phyloP scores from a whole-genome alignment of 2,329 filamentous ascomycete species.

The Helotiales sp. region DNA sequence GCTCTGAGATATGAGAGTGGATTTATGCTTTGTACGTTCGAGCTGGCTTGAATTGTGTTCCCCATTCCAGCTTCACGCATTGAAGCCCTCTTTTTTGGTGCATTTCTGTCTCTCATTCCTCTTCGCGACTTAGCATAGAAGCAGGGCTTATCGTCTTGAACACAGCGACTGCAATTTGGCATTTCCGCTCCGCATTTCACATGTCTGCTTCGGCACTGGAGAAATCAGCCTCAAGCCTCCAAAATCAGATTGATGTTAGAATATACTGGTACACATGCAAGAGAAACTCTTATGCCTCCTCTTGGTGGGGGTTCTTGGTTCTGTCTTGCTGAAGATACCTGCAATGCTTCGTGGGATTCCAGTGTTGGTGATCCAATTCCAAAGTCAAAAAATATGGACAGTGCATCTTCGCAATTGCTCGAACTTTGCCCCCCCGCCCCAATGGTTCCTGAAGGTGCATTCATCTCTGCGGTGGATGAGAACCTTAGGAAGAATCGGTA shows the following conservation, averaged over 20 bases:
- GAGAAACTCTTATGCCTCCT: conserved; percentile 48
- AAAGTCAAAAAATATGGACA: conserved; percentile 32
- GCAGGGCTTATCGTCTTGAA: conserved; percentile 49
- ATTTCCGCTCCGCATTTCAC: conserved; percentile 53
- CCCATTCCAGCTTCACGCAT: conserved; percentile 19
- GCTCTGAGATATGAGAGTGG: neutral
- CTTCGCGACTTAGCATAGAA: conserved; percentile 54
- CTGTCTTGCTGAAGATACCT: conserved; percentile 1
- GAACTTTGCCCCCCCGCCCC: neutral
- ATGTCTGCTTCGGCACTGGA: conserved; percentile 46
- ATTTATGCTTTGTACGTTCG: neutral
- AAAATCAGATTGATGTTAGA: conserved; percentile 48
- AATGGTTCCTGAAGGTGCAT: neutral
- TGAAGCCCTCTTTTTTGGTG: conserved; percentile 29
- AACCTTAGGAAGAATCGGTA: neutral
- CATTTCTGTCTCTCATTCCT: conserved; percentile 44
- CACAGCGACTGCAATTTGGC: conserved; percentile 51
- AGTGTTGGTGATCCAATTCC: conserved; percentile 25
- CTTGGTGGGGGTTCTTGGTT: conserved; percentile 18
- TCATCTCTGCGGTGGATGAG: neutral
- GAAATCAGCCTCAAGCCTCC: conserved; percentile 43
- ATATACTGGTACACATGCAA: conserved; percentile 51
- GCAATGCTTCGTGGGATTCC: neutral
- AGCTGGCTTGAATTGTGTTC: conserved; percentile 11
- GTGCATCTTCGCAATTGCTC: neutral